Evolutionary conservation across 1,139 yeast species (phyloP).

Genomic region (Candida frijolesensis): DNA sequence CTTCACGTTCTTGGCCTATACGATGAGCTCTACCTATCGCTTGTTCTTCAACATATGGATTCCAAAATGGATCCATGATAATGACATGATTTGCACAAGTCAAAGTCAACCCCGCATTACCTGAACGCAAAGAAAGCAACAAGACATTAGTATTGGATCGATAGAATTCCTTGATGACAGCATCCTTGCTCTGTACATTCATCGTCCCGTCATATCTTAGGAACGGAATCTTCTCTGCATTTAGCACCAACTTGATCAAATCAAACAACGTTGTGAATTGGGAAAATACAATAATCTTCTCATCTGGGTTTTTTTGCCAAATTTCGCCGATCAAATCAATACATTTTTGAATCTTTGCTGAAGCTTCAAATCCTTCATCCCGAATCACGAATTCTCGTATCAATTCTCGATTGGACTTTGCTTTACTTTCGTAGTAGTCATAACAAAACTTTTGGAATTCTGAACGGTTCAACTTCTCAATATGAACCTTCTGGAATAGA

Average conservation of each 20-base stretch:
- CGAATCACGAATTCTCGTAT: slow-evolving; percentile 30
- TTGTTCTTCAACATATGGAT: slow-evolving; percentile 93
- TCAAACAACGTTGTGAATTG: slow-evolving; percentile 84
- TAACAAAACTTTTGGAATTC: slow-evolving; percentile 13
- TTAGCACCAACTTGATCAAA: slow-evolving; percentile 60
- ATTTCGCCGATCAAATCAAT: slow-evolving; percentile 49
- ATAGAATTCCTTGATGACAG: slow-evolving; percentile 64
- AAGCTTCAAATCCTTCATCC: slow-evolving; percentile 40
- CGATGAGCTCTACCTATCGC: slow-evolving; percentile 96
- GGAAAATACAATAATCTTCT: slow-evolving; percentile 76
- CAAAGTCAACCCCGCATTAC: slow-evolving; percentile 88
- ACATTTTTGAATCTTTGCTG: slow-evolving; percentile 59
- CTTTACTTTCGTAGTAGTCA: slow-evolving; percentile 11
- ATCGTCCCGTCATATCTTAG: slow-evolving; percentile 82
- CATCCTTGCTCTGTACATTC: slow-evolving; percentile 66
- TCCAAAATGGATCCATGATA: slow-evolving; percentile 94
- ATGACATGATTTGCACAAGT: slow-evolving; percentile 93
- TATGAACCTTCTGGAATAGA: slow-evolving; percentile 51
- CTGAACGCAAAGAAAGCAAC: slow-evolving; percentile 82
- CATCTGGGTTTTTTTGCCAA: slow-evolving; percentile 44
- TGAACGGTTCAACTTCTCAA: slow-evolving; percentile 21
- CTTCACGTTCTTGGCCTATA: slow-evolving; percentile 82
- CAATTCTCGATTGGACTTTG: slow-evolving; percentile 18
- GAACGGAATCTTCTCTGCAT: slow-evolving; percentile 46
- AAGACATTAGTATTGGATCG: slow-evolving; percentile 54